A percentile compares a stretch with the other conserved stretches of the same genome.
Conservation (phyloP, 2,329 filamentous ascomycete genomes). For the Penicillium brasilianum region DNA sequence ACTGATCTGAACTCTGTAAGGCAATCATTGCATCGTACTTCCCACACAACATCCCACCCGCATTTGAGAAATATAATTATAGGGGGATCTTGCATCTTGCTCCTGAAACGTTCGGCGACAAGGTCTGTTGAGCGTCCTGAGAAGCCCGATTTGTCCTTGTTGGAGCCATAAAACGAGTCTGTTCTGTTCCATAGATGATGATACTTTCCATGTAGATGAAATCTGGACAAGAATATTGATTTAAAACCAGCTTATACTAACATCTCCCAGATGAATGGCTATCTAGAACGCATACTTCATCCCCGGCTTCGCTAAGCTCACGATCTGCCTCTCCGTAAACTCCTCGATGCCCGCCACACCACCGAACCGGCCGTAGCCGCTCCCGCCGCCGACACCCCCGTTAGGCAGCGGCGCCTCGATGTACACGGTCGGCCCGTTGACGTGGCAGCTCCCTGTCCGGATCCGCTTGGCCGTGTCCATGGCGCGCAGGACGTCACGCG, state of each 20-base stretch:
- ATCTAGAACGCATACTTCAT: conserved; percentile 21
- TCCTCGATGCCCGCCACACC: conserved; percentile 12
- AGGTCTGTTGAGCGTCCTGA: background rate
- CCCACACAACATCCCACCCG: background rate
- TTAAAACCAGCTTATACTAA: conserved; percentile 1
- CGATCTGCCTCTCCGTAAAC: conserved; percentile 38
- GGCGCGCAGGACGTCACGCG: conserved; percentile 11
- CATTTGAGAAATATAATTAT: background rate
- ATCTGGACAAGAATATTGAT: background rate
- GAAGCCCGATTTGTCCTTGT: background rate
- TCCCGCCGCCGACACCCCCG: conserved; percentile 47
- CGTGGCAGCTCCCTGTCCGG: conserved; percentile 42
- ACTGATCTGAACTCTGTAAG: background rate
- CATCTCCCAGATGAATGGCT: background rate
- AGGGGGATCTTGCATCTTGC: background rate
- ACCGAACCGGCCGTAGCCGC: conserved; percentile 51
- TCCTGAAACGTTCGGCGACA: background rate
- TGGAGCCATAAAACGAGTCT: background rate
- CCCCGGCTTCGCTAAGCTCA: conserved; percentile 33
- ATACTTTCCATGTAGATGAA: background rate
- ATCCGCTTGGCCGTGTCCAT: conserved; percentile 17
- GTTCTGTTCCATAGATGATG: conserved; percentile 1
- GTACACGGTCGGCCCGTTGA: conserved; percentile 53
- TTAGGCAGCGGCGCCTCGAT: conserved; percentile 52
- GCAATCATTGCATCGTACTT: background rate